Percentiles rank a stretch among this genome's conserved stretches.
These are phyloP conservation scores for Brassica incana DNA, from an alignment of 345 rosid genomes.

Conservation along the genomic window DNA sequence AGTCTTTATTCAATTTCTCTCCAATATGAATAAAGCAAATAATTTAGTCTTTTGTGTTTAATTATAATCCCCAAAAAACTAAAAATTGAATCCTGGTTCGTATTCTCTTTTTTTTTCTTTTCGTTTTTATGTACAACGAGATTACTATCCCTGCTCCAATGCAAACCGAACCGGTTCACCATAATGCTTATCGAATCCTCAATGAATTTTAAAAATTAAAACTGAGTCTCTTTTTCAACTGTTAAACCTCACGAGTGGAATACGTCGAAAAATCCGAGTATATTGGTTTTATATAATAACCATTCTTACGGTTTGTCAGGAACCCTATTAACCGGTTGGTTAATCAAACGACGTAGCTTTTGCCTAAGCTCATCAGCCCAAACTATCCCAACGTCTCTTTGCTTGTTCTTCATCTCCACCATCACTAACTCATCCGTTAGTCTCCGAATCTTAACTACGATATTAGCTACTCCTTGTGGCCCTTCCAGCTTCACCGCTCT, in stretches of 20 bases:
- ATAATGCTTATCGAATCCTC: conserved; percentile 11
- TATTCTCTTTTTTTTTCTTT: background rate
- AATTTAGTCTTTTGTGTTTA: background rate
- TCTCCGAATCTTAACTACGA: conserved; percentile 45
- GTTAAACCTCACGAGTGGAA: background rate
- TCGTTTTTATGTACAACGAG: conserved; percentile 22
- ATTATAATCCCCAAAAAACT: background rate
- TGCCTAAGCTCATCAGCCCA: conserved; percentile 61
- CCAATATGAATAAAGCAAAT: conserved; percentile 8
- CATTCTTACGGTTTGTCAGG: conserved; percentile 2
- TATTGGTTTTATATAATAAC: background rate
- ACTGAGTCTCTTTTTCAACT: background rate
- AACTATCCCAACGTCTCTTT: conserved; percentile 36
- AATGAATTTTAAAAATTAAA: background rate
- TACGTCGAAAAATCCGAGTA: background rate
- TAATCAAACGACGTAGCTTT: conserved; percentile 38
- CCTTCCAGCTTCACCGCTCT: conserved; percentile 58
- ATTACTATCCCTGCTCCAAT: conserved; percentile 10
- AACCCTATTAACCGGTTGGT: conserved; percentile 43
- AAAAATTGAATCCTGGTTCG: background rate
- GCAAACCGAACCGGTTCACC: conserved; percentile 28
- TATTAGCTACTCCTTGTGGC: conserved; percentile 44
- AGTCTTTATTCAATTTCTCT: background rate
- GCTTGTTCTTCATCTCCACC: conserved; percentile 53
- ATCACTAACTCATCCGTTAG: conserved; percentile 55